Evolutionary conservation across 2,329 filamentous ascomycete genomes (phyloP).

Genomic region (Zarea fungicola): DNA sequence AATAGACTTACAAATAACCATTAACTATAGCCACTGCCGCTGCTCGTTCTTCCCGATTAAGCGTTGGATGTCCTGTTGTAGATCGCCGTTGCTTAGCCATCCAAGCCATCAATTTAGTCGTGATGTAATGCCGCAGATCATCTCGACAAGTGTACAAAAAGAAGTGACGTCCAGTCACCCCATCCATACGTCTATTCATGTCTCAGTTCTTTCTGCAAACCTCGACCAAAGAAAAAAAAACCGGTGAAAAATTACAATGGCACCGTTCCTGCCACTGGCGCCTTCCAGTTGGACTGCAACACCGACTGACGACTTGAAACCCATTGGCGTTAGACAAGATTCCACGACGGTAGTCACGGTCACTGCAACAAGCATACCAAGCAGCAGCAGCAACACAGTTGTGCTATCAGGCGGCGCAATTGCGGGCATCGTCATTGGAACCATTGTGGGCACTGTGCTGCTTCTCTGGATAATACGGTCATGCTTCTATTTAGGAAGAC

Average conservation of each 20-base stretch:
- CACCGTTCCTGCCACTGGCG: not conserved
- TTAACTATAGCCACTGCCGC: too few species aligned
- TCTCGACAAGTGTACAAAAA: not conserved
- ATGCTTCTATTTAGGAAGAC: constrained; percentile 35
- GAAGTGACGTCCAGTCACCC: not conserved
- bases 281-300: not conserved
- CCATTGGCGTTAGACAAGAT: not conserved
- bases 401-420: constrained; percentile 43
- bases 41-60: too few species aligned
- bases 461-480: constrained; percentile 43
- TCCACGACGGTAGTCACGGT: constrained; percentile 27
- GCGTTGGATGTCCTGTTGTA: too few species aligned
- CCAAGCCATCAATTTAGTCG: too few species aligned
- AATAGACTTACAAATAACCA: too few species aligned
- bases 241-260: not conserved
- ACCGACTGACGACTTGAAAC: too few species aligned
- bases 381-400: constrained; percentile 18
- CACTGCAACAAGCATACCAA: constrained; percentile 15
- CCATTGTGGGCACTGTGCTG: constrained; percentile 40
- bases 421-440: constrained; percentile 47
- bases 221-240: not conserved
- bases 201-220: not conserved
- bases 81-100: too few species aligned
- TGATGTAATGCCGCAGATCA: constrained; percentile 2
- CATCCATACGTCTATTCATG: too few species aligned